These are phyloP conservation scores for Tylopilus sp. DNA, from an alignment of 768 basidiomycete species.

Conservation along the genomic window DNA sequence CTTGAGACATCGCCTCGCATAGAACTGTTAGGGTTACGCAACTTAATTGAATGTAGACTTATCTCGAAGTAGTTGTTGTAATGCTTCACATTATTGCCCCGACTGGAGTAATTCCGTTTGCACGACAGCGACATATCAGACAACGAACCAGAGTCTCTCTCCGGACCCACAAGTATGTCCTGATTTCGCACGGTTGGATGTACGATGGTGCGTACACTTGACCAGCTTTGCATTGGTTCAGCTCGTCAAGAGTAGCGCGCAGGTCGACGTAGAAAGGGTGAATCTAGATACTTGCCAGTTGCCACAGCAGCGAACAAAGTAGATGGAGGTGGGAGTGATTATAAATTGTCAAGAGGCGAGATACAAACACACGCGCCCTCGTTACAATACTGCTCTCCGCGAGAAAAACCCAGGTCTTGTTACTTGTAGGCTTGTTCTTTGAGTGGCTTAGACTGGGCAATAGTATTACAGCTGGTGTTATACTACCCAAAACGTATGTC, in stretches of 20 bases:
- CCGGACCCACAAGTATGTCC: conserved; percentile 45
- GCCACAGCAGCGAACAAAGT: conserved; percentile 12
- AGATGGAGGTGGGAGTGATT: conserved; percentile 45
- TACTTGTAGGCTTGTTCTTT: conserved; percentile 23
- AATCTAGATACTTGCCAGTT: not conserved
- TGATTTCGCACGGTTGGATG: conserved; percentile 44
- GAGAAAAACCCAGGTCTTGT: conserved; percentile 9
- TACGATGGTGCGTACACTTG: conserved; percentile 59
- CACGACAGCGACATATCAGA: conserved; percentile 60
- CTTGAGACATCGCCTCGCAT: conserved; percentile 33
- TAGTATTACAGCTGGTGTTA: not conserved
- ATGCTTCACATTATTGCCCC: conserved; percentile 36
- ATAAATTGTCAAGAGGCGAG: conserved; percentile 56
- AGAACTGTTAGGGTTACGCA: conserved; percentile 45
- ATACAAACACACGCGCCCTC: conserved; percentile 52
- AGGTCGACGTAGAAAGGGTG: not conserved
- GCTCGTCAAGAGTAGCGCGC: conserved; percentile 42
- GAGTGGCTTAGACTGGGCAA: not conserved
- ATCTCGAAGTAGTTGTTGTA: conserved; percentile 35
- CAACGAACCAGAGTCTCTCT: conserved; percentile 36
- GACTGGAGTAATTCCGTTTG: conserved; percentile 46
- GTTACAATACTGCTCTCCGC: conserved; percentile 24
- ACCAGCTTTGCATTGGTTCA: conserved; percentile 49
- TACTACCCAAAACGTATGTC: conserved; percentile 16
- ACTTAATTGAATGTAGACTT: conserved; percentile 50